Evolutionary conservation across 2,329 filamentous ascomycete species (phyloP), one percentile per base, ranked within the genome.

Genomic region (Paracoccidioides brasiliensis): DNA sequence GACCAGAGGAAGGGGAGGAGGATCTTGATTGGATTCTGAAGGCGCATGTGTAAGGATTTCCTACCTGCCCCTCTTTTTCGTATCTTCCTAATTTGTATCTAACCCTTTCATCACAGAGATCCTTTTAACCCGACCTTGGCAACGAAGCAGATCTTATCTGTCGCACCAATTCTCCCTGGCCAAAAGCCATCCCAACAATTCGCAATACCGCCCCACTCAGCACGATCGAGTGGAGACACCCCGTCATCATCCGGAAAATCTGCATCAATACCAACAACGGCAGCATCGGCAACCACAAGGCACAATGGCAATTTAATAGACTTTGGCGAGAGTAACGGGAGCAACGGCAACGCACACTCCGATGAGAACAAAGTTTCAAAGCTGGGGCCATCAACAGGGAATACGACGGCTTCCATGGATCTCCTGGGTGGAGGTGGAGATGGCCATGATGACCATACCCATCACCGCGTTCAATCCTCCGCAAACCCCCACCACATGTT

Each of bases 1-100:
- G 83, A 1, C 67, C 78, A 3, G 87, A 93, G 60, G 84, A 91
- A 67, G 88, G 87, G 33, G 87, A 94, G 69, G 89, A 94, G 67
- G 88, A 88, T 61, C 74, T 98, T 35, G 93, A 97, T 71, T 98
- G 89, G 88, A 90, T 97, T 65, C 87, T 98, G 65, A 86, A 91
- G 69, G 85, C 90, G 1, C 78, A 84, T 95, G 72, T 70, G 81
- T 69, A 48, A 55, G 41, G 22, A 50, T 32, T 28, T 33, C 15
- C 4, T n/a, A 53, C 43, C 50, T 38, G 2, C 38, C 30, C 33
- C 52, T 30, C 22, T 5, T 42, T 48, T 28, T 38, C 42, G 30
- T 37, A 37, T 28, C 14, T 8, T 50, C n/a, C 28, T 15, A 14
- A 15, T 35, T 22, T 28, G 35, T 15, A 22, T 10, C 49, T 54